Evolutionary conservation across 2,329 filamentous ascomycete genomes (phyloP), one percentile per base, ranked within the genome.

Genomic region (Cephalotrichum gorgonifer): DNA sequence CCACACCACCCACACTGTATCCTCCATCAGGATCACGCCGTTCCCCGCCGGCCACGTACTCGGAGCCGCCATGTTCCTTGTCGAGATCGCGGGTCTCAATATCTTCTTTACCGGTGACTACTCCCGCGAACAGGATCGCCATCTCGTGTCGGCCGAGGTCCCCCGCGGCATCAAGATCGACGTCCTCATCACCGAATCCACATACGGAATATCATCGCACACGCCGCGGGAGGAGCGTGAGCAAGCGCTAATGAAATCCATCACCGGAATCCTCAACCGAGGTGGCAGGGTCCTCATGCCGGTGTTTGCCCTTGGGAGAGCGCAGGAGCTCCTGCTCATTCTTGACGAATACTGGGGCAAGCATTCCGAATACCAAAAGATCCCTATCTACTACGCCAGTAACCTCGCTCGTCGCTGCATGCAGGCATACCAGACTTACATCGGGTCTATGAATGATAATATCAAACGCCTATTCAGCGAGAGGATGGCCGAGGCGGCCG

Each of bases 71-170:
- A 98, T 98, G 93, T 98, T 95, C 57, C 77, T 97, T 30, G 88
- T 98, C 57, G 91, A 96, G 61, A 98, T 98, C 60, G 93, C 91
- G 4, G 93, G 91, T 1, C 78, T 98, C 52, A 97, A 95, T 60
- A 91, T 97, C 51, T 82, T 98, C 58, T 98, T 98, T 66, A 98
- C 93, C 0, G 93, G 93, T 44, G 93, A 98, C 67, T 98, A 98
- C 70, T 96, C 89, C 4, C 78, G 93, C 52, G 93, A 98, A 65
- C 87, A 95, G 54, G 93, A 98, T 67, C 79, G 93, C 28, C 93
- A 98, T 79, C 72, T 98, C 47, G 89, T 98, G 47, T 95, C 93
- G 0, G 93, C 93, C 14, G 83, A 91, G 55, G 88, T 97, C 0
- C 93, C 93, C 3, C 82, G 81, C 54, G 87, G 86, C 33, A 79